Percentiles rank a stretch among this genome's conserved stretches.
Conservation (phyloP, 768 basidiomycete genomes). For the Psilocybe cyanescens region DNA sequence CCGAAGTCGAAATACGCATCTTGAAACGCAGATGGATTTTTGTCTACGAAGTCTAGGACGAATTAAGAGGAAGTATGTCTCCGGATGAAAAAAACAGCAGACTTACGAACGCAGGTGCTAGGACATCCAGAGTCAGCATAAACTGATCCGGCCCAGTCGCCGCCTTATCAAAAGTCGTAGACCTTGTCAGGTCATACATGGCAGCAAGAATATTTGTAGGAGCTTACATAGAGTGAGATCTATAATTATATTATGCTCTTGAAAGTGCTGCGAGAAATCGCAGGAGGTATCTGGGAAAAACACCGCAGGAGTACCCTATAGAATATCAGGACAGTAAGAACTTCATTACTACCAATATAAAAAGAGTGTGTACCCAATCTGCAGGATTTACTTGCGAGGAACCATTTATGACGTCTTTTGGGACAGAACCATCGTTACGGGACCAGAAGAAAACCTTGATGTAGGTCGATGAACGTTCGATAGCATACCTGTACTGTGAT, state of each 20-base stretch:
- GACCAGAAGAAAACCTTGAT: slow-evolving; percentile 81
- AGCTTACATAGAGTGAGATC: slow-evolving; percentile 46
- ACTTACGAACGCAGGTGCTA: slow-evolving; percentile 52
- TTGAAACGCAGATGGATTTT: slow-evolving; percentile 60
- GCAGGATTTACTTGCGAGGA: slow-evolving; percentile 44
- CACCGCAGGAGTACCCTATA: slow-evolving; percentile 58
- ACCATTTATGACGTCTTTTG: slow-evolving; percentile 49
- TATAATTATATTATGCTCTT: slow-evolving; percentile 64
- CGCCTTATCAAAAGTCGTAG: slow-evolving; percentile 30
- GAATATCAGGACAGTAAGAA: not conserved
- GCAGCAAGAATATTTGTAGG: not conserved
- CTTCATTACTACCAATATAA: not conserved
- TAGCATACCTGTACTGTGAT: slow-evolving; percentile 51
- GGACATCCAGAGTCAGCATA: slow-evolving; percentile 55
- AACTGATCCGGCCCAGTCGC: slow-evolving; percentile 58
- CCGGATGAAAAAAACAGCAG: too few species aligned
- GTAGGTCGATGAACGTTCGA: slow-evolving; percentile 56
- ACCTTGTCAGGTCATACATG: not conserved
- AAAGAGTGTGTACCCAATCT: slow-evolving; percentile 50
- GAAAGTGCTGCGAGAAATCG: slow-evolving; percentile 59
- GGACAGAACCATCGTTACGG: slow-evolving; percentile 49
- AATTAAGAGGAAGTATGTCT: not conserved
- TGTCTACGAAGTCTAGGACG: slow-evolving; percentile 54
- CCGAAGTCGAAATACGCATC: slow-evolving; percentile 71
- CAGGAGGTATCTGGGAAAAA: slow-evolving; percentile 64